These are phyloP conservation scores for Naganishia sp. DNA, from an alignment of 1,284 basidiomycete genomes.

Conservation along the genomic window DNA sequence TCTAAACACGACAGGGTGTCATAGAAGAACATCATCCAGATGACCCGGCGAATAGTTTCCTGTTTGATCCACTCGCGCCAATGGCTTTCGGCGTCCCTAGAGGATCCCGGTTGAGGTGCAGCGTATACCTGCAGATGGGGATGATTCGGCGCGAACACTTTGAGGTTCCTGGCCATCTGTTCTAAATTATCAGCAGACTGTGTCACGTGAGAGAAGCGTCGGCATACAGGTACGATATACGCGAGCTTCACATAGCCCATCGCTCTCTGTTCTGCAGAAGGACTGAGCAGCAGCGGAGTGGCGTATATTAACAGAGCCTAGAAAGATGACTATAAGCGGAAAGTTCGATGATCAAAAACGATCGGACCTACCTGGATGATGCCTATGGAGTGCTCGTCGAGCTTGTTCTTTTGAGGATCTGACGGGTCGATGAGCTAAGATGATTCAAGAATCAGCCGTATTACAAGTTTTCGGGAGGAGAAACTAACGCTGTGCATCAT, in stretches of 20 bases:
- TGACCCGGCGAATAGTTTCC: slow-evolving; percentile 53
- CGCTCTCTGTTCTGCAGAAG: slow-evolving; percentile 20
- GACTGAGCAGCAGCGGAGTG: slow-evolving; percentile 27
- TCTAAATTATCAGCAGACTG: background rate
- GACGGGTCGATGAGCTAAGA: slow-evolving; percentile 14
- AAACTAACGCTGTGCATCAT: slow-evolving; percentile 27
- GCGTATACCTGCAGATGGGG: slow-evolving; percentile 20
- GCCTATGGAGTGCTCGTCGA: slow-evolving; percentile 20
- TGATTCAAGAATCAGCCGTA: background rate
- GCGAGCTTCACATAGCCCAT: slow-evolving; percentile 27
- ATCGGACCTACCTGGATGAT: slow-evolving; percentile 25
- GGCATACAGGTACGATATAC: slow-evolving; percentile 53
- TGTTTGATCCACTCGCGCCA: slow-evolving; percentile 56
- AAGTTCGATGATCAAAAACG: too few relatives aligned
- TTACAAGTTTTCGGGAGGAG: background rate
- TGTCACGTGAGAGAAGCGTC: background rate
- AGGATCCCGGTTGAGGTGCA: background rate
- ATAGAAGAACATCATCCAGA: slow-evolving; percentile 55
- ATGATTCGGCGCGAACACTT: slow-evolving; percentile 11
- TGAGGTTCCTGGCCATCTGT: slow-evolving; percentile 22
- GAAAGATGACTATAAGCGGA: too few relatives aligned
- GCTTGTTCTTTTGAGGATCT: slow-evolving; percentile 11
- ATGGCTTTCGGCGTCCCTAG: slow-evolving; percentile 12
- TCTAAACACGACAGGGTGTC: slow-evolving; percentile 56
- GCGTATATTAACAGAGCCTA: slow-evolving; percentile 32